Percentiles rank a stretch among this genome's conserved stretches.
These are phyloP conservation scores for Nitzschia sp. DNA, from an alignment of 108 stramenopile species.

Conservation along the genomic window DNA sequence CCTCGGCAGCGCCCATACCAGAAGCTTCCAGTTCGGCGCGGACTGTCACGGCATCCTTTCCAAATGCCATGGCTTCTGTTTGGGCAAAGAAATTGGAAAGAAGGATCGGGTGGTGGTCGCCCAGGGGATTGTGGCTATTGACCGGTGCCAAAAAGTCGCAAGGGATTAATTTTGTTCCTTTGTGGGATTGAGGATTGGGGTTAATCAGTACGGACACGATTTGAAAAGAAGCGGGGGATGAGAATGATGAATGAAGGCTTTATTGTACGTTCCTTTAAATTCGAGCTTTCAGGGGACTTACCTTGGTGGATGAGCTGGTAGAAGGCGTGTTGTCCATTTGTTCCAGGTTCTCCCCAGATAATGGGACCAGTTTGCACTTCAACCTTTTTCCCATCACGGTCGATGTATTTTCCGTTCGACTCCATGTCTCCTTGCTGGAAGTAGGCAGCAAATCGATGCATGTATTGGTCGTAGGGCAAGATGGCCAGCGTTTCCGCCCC, in stretches of 20 bases:
- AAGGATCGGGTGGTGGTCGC: slow-evolving; percentile 97
- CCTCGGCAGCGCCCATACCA: slow-evolving; percentile 72
- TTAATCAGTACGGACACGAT: too few relatives aligned
- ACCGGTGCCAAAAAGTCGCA: slow-evolving; percentile 95
- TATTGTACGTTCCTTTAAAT: slow-evolving; percentile 51
- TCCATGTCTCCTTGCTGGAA: slow-evolving; percentile 99
- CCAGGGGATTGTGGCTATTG: slow-evolving; percentile 76
- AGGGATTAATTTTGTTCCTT: slow-evolving; percentile 86
- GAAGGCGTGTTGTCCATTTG: slow-evolving; percentile 98
- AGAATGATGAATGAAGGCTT: neutral
- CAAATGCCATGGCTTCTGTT: slow-evolving; percentile 96
- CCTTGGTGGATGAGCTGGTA: slow-evolving; percentile 99
- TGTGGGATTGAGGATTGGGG: too few relatives aligned
- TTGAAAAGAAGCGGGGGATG: too few relatives aligned
- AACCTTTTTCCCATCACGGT: slow-evolving; percentile 64
- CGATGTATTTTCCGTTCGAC: slow-evolving; percentile 96
- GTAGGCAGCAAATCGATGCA: slow-evolving; percentile 95
- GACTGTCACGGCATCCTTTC: slow-evolving; percentile 70
- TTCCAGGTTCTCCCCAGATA: slow-evolving; percentile 97
- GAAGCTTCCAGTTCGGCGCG: slow-evolving; percentile 40
- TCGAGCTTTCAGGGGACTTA: too few relatives aligned
- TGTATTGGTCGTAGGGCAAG: slow-evolving; percentile 95
- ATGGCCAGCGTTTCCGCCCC: slow-evolving; percentile 90
- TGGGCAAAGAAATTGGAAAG: slow-evolving; percentile 99
- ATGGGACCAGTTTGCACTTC: slow-evolving; percentile 75